A percentile compares a stretch with the other conserved stretches of the same genome.
Conservation (phyloP, 164 flowering plant species). For the Annona squamosa region DNA sequence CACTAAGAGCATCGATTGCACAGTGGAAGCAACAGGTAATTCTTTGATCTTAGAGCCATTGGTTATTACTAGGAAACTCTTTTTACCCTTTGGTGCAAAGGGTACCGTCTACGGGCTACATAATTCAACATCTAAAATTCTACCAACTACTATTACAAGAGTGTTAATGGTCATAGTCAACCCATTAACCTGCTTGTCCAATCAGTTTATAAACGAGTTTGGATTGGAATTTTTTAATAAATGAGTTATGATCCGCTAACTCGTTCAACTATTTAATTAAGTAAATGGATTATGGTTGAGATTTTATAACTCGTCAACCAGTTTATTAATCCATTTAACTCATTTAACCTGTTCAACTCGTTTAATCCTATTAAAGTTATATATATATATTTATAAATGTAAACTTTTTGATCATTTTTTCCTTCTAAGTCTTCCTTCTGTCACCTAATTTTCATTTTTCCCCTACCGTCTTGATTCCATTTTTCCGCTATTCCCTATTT, state of each 20-base stretch:
- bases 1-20: slow-evolving; percentile 38
- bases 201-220: neutral
- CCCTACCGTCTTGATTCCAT: no score
- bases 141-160: neutral
- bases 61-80: neutral
- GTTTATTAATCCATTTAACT: neutral
- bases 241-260: neutral
- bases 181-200: neutral
- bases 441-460: no score
- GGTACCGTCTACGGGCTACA: neutral
- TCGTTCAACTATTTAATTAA: no score
- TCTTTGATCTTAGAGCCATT: neutral
- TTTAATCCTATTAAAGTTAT: no score
- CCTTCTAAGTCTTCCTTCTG: no score
- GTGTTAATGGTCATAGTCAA: neutral
- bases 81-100: neutral
- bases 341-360: no score
- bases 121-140: neutral
- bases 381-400: no score
- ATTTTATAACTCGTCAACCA: neutral
- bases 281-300: no score
- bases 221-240: neutral
- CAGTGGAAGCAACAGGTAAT: slow-evolving; percentile 48
- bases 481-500: no score
- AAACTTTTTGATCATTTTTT: no score